Evolutionary conservation across 2,329 filamentous ascomycete genomes (phyloP), one percentile per base, ranked within the genome.

Genomic region (Sporothrix phasma): DNA sequence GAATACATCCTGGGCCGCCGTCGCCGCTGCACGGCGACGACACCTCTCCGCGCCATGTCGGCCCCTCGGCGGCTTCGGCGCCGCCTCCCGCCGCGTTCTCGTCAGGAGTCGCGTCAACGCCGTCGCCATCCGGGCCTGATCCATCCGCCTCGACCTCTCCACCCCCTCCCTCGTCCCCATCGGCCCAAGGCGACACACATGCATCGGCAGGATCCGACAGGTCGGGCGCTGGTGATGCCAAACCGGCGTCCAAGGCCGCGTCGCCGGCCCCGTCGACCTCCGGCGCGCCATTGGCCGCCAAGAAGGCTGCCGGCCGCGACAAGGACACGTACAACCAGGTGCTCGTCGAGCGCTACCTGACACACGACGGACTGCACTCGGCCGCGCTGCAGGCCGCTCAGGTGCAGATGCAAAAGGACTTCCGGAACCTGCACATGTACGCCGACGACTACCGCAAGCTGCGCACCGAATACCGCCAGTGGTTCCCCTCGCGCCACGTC

Each of bases 361-460:
- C 76, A 64, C 81, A 79, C 70, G 83, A 85, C 70, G 76, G 78
- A 71, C 74, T 84, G 67, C 81, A 82, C 66, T 78, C 80, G 17
- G 80, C 81, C 10, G 80, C 80, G 65, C 74, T 85, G 54, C 76
- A 81, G 61, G 78, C 81, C 41, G 80, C 80, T 62, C 81, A 84
- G 67, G 79, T 81, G 59, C 75, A 86, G 64, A 81, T 87, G 68
- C 80, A 81, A 68, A 61, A 65, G 6, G 67, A 69, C 37, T 66
- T 69, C 19, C 67, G 65, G 43, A 79, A 84, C 69, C 87, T 76
- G 84, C 66, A 65, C 64, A 66, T 84, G 59, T 87, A 88, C 75
- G 82, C 86, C 65, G 82, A 87, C 66, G 87, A 90, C 72, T 91
- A 93, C 78, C 80, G 84, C 65, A 75, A 80, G 58, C 73, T 90